Evolutionary conservation across 805 yeast genomes (phyloP), one percentile per base, ranked within the genome.

Genomic region (Metschnikowia baotianmanensis): DNA sequence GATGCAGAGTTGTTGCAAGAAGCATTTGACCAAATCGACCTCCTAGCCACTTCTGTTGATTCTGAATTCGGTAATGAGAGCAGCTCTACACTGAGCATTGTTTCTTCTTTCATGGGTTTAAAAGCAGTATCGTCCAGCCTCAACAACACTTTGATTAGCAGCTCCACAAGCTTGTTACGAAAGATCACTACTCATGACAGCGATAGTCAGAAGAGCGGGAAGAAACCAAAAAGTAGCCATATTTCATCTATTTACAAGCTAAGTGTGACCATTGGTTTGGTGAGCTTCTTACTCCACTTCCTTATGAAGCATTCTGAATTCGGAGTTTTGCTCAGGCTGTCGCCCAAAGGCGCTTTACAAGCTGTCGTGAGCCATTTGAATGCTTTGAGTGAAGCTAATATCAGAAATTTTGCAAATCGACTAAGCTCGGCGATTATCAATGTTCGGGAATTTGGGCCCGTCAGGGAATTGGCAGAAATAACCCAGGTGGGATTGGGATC

Each of bases 211-310:
- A 39, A 36, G 3, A 34, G 24, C 10, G 40, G 26, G n/a, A 13
- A 19, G 19, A 19, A 21, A 7, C 30, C 36, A 18, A 22, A 30
- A 20, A 8, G 36, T 18, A 47, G 40, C 20, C 28, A 10, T 34
- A 33, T 30, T 2, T 40, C 19, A 13, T 50, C 47, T 19, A 40
- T 68, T 15, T 63, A 63, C 46, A 61, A 56, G 38, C 37, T 67
- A 20, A 65, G 72, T 31, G 47, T 67, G 38, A 61, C 71, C 1
- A 58, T 69, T 21, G 74, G 74, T 1, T 55, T 68, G 31, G 52
- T 68, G 25, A 73, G 74, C 2, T 54, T 69, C 34, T 23, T 68
- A 36, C 34, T 67, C 15, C 74, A 69, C 46, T 59, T 59, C 29
- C 40, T 69, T 17, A 30, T 66, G n/a, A 57, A 60, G 40, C 53